phyloP scores from a whole-genome alignment of 345 rosid species.

The Brassica cretica region DNA sequence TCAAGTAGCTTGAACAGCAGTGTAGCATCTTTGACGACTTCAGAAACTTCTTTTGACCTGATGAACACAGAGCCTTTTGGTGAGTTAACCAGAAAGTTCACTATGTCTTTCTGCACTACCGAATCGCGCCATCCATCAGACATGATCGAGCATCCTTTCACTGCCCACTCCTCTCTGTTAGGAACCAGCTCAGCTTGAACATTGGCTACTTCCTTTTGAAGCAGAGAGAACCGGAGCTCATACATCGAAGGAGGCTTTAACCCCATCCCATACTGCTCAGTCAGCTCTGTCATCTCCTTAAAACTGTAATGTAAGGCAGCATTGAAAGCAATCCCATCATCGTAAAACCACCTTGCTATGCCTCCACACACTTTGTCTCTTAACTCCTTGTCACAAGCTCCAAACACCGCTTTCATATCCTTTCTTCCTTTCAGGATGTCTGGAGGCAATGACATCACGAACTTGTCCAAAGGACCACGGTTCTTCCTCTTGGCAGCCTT shows the following conservation, averaged over 20 bases:
- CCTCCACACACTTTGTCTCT: not conserved
- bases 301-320: not conserved
- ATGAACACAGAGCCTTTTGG: not conserved
- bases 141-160: not conserved
- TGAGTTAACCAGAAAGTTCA: not conserved
- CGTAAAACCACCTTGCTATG: not conserved
- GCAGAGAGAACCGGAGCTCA: not conserved
- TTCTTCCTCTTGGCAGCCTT: not conserved
- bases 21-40: not conserved
- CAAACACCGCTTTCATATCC: not conserved
- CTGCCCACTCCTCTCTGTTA: not conserved
- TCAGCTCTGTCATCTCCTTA: not conserved
- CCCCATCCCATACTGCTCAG: not conserved
- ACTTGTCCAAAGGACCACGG: not conserved
- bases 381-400: not conserved
- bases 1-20: not conserved
- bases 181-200: not conserved
- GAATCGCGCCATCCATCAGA: not conserved
- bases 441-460: not conserved
- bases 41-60: not conserved
- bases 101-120: no score
- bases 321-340: not conserved
- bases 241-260: not conserved
- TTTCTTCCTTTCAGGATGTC: not conserved
- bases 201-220: not conserved